Base-by-base conservation (phyloP, 2,329 filamentous ascomycete species). In the Didymella pinodella region DNA sequence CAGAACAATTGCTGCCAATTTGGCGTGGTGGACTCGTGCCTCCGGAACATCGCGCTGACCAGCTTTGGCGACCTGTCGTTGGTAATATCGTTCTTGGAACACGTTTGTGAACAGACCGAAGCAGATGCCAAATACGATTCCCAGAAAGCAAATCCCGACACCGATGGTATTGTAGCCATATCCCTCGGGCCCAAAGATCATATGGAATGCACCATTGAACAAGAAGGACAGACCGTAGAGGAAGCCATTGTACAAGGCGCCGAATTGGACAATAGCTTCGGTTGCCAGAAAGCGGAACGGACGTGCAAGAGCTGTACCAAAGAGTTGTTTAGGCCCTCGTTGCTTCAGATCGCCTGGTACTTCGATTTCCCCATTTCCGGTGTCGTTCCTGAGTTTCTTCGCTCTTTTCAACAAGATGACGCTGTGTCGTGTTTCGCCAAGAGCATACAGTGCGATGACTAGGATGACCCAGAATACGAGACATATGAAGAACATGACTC, bases 161-260 rank as follows among this genome's bases (percentile, higher is more conserved):
- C 75, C 75, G 4, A 78, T 70, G 1, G 70, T 77, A 56, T 73
- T 66, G 36, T 80, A 80, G 0, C 78, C 79, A 52, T 79, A 79
- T 1, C 81, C 81, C 16, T 69, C 64, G 7, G 74, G 66, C 1
- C 81, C 80, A 54, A 84, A 84, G 0, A 84, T 82, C 20, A 84
- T 74, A 20, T 77, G 73, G 54, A 84, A 84, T 0, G 80, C 81
- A 3, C 77, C 79, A 54, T 83, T 83, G 71, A 83, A 83, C 0
- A 83, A 71, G 53, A 83, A 84, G 1, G 79, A 81, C 8, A 83
- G 57, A 2, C 81, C 81, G 48, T 83, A 83, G 2, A 83, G 69
- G 57, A 81, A 82, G 4, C 80, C 81, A 47, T 83, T 83, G 65
- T 82, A 83, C 0, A 81, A 64, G 2, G 81, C 81, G n/a, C 75